Evolutionary conservation across 116 monocot genomes (phyloP).

Genomic region (Papilionanthe hybrid): DNA sequence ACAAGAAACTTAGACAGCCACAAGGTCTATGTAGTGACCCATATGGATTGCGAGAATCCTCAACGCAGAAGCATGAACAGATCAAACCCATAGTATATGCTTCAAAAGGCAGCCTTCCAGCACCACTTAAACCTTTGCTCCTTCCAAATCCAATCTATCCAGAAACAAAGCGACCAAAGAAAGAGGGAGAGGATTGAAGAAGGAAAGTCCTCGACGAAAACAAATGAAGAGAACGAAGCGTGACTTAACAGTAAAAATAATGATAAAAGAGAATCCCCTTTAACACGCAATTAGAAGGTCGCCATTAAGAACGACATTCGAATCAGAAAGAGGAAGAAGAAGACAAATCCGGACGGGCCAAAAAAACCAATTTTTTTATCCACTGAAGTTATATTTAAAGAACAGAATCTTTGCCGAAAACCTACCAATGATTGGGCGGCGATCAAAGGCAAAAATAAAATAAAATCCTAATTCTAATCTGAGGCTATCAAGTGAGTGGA

Average conservation of each 20-base stretch:
- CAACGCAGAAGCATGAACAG: conserved; percentile 32
- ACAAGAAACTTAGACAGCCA: conserved; percentile 34
- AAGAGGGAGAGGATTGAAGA: not conserved
- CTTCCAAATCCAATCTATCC: not conserved
- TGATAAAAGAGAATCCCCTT: not conserved
- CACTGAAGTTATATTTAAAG: too few species aligned
- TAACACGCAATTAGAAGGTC: not conserved
- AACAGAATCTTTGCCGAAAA: too few species aligned
- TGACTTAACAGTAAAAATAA: not conserved
- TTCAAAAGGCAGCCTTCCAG: not conserved
- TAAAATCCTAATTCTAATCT: too few species aligned
- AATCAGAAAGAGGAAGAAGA: too few species aligned
- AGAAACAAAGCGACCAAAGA: not conserved
- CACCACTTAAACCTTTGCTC: not conserved
- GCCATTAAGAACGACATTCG: too few species aligned
- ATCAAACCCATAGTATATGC: conserved; percentile 32
- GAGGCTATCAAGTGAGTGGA: too few species aligned
- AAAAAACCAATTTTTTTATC: too few species aligned
- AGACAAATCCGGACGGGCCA: too few species aligned
- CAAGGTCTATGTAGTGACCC: conserved; percentile 16
- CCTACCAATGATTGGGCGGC: too few species aligned
- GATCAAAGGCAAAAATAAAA: too few species aligned
- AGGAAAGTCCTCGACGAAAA: not conserved
- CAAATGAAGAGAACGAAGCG: not conserved
- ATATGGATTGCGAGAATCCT: conserved; percentile 12